Evolutionary conservation across 352 stramenopile species (phyloP), one percentile per base, ranked within the genome.

Genomic region (Phytopythium litorale): DNA sequence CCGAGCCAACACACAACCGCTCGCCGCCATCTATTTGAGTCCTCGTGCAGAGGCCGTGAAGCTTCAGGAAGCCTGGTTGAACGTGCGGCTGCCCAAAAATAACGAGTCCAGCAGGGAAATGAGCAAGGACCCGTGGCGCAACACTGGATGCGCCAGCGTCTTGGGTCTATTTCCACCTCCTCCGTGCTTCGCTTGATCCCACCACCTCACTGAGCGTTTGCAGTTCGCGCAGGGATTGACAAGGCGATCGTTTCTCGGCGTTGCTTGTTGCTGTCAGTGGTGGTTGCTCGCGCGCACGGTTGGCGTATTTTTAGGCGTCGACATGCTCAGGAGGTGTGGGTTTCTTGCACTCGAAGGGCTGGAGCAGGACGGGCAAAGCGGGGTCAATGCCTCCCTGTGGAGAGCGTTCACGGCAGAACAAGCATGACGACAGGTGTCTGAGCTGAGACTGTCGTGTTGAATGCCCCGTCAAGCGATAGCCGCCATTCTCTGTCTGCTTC

Each of bases 21-120:
- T 30, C 46, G 46, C 23, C 21, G n/a, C 12, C 46, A 53, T 53
- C 46, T 53, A 53, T 53, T 53, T 53, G 46, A 25, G 46, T 7
- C 18, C 42, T n/a, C 3, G 38, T 43, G 38, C 12, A 4, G 15
- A 43, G 18, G 38, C 1, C 6, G 38, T 19, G 38, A 7, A 19
- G 40, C 40, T 45, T 45, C 40, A 51, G n/a, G 45, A 51, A 32
- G 45, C 21, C 45, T 3, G 16, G 45, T 7, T 30, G 45, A 28
- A 51, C 12, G 46, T 12, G 46, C 35, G 46, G 46, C 4, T 16
- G 3, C 18, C 46, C 25, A 35, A 35, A 53, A 53, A 53, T 53
- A 53, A n/a, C 46, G 46, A 18, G 23, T 1, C 28, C 4, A 7
- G 9, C 5, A 49, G 21, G 42, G 42, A 7, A 49, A 15, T 25